phyloP scores from a whole-genome alignment of 345 rosid species.

The Eucalyptus sp. region DNA sequence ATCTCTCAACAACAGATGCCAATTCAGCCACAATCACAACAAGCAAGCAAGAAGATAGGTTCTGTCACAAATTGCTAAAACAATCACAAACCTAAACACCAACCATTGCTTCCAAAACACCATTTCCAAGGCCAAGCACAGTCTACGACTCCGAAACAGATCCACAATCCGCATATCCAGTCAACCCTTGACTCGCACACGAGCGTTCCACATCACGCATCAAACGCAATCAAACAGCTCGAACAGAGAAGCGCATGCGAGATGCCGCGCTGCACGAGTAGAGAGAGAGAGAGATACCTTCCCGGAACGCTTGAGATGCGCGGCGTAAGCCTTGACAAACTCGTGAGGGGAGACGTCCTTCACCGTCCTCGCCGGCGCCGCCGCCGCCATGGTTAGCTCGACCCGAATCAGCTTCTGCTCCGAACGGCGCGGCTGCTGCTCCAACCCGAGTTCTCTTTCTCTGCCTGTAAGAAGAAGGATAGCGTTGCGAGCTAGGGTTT shows the following conservation, averaged over 20 bases:
- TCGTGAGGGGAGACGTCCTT: slow-evolving; percentile 49
- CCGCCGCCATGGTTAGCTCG: slow-evolving; percentile 1
- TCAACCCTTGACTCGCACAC: not conserved
- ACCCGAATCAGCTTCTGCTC: not conserved
- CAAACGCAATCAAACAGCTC: not conserved
- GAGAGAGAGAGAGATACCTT: slow-evolving; percentile 8
- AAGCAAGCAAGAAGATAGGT: not conserved
- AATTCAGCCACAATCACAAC: not conserved
- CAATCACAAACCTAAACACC: not conserved
- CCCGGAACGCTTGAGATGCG: slow-evolving; percentile 46
- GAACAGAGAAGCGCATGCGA: not conserved
- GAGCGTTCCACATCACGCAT: not conserved
- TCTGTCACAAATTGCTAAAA: not conserved
- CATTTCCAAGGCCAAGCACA: not conserved
- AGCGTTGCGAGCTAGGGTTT: not conserved
- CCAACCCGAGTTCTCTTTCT: not conserved
- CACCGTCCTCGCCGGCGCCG: slow-evolving; percentile 12
- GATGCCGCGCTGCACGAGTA: not conserved
- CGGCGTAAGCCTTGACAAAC: slow-evolving; percentile 43
- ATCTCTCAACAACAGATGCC: not conserved
- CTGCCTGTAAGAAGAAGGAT: not conserved
- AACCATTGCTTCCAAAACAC: not conserved
- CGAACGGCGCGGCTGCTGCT: not conserved
- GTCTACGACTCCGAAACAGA: not conserved
- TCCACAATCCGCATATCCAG: not conserved